These are phyloP conservation scores for Liriodendron chinense DNA, from an alignment of 164 flowering plant genomes.

Conservation along the genomic window DNA sequence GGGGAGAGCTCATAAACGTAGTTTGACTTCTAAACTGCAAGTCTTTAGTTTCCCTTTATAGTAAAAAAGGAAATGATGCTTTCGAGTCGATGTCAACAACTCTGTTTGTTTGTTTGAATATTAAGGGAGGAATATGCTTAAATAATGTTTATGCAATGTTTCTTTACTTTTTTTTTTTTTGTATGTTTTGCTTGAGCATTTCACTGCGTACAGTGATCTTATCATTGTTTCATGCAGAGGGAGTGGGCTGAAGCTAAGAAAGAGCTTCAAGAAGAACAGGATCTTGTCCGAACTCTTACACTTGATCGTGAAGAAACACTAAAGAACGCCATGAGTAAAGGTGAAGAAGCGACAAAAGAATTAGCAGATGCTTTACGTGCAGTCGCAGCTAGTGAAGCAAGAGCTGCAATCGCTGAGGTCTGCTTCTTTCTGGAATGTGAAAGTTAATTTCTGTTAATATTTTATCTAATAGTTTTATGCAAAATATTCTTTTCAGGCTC, in stretches of 20 bases:
- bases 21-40: too few species aligned
- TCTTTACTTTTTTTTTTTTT: too few species aligned
- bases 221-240: slow-evolving; percentile 39
- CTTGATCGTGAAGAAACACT: slow-evolving; percentile 62
- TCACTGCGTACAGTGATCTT: background rate
- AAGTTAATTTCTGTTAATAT: background rate
- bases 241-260: slow-evolving; percentile 95
- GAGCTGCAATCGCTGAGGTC: slow-evolving; percentile 85
- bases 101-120: too few species aligned
- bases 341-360: slow-evolving; percentile 71
- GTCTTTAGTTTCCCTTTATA: too few species aligned
- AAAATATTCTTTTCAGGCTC: slow-evolving; percentile 40
- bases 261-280: slow-evolving; percentile 80
- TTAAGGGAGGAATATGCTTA: too few species aligned
- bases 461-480: background rate
- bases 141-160: too few species aligned
- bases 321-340: slow-evolving; percentile 60
- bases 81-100: too few species aligned
- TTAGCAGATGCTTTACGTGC: slow-evolving; percentile 56
- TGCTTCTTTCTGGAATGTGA: slow-evolving; percentile 3
- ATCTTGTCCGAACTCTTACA: slow-evolving; percentile 53
- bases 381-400: slow-evolving; percentile 64
- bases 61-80: too few species aligned
- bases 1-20: too few species aligned
- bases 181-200: too few species aligned